These are phyloP conservation scores for Globisporangium okanoganense DNA, from an alignment of 352 stramenopile species.

Conservation along the genomic window DNA sequence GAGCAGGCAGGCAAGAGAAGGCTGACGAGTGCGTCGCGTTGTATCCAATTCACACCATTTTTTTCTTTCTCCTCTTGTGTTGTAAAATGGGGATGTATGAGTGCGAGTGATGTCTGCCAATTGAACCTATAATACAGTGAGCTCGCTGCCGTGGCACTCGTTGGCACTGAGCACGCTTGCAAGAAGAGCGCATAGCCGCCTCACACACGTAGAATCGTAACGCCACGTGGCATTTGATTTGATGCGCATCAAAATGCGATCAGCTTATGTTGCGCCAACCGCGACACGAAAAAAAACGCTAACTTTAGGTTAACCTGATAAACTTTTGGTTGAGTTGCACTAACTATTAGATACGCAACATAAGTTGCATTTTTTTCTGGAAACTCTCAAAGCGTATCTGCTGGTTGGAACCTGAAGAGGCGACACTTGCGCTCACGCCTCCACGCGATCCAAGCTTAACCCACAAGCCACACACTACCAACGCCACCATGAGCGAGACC, in stretches of 20 bases:
- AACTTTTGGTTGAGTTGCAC: neutral
- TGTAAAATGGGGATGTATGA: neutral
- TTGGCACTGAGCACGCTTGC: neutral
- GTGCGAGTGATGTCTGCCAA: neutral
- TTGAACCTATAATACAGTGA: neutral
- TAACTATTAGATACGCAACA: neutral
- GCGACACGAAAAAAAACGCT: neutral
- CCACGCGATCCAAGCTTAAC: neutral
- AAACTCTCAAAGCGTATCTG: neutral
- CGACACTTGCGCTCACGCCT: slow-evolving; percentile 1
- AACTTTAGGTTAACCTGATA: neutral
- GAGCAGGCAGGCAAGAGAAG: neutral
- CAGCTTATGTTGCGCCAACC: neutral
- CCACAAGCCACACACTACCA: neutral
- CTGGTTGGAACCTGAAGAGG: neutral
- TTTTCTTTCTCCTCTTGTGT: neutral
- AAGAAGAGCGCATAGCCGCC: neutral
- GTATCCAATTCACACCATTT: slow-evolving; percentile 7
- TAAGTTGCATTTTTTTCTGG: neutral
- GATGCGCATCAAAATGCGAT: slow-evolving; percentile 1
- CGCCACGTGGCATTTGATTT: neutral
- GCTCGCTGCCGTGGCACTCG: neutral
- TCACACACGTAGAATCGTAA: neutral
- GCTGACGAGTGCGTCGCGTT: neutral
- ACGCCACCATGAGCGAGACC: slow-evolving; percentile 47